These are phyloP conservation scores for Hypsizygus ulmarius DNA, from an alignment of 1,284 basidiomycete species.

Conservation along the genomic window DNA sequence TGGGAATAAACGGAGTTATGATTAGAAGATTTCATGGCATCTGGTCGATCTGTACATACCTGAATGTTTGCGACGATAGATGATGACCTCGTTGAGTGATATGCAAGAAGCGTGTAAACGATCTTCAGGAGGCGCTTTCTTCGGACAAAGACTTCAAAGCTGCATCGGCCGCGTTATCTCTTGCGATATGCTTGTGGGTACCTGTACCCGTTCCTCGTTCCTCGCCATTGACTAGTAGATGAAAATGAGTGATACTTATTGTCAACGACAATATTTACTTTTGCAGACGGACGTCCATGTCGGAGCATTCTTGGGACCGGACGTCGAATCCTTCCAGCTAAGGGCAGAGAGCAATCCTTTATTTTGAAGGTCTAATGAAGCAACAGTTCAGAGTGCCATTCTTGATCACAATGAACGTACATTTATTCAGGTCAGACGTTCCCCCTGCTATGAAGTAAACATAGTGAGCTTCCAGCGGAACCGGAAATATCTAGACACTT, in stretches of 20 bases:
- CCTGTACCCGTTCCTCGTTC: conserved; percentile 45
- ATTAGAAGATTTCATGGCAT: not conserved
- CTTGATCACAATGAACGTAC: conserved; percentile 25
- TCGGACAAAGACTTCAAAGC: conserved; percentile 39
- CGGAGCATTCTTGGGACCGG: conserved; percentile 47
- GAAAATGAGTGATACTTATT: conserved; percentile 11
- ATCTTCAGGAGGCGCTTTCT: conserved; percentile 20
- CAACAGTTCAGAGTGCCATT: conserved; percentile 9
- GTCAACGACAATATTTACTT: conserved; percentile 35
- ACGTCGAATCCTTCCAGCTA: conserved; percentile 50
- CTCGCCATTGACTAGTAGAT: conserved; percentile 42
- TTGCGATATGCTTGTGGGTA: conserved; percentile 49
- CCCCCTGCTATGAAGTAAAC: conserved; percentile 19
- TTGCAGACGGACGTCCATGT: conserved; percentile 59
- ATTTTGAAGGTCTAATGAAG: conserved; percentile 49
- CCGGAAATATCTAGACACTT: conserved; percentile 7
- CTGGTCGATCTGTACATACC: not conserved
- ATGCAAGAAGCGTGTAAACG: conserved; percentile 9
- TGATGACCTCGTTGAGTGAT: conserved; percentile 11
- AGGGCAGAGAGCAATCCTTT: conserved; percentile 39
- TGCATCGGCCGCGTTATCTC: conserved; percentile 50
- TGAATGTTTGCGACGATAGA: conserved; percentile 3
- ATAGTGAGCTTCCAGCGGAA: not conserved
- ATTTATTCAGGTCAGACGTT: conserved; percentile 43
- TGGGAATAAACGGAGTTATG: not conserved